Conservation (phyloP, 2,329 filamentous ascomycete genomes). For the Penicillium paneum region DNA sequence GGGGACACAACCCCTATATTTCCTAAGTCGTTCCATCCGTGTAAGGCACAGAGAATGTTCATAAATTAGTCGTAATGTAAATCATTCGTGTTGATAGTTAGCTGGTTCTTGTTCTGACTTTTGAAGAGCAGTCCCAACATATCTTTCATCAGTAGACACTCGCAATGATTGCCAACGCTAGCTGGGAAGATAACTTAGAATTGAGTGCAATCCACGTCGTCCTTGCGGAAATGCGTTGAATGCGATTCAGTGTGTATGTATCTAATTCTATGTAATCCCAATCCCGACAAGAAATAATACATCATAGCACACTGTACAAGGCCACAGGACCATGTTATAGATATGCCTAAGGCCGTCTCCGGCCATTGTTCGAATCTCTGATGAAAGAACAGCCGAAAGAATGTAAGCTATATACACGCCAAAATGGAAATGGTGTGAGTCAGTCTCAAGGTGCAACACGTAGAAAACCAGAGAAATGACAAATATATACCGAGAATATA, state of each 20-base stretch:
- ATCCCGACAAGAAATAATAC: constrained; percentile 5
- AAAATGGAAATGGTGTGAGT: constrained; percentile 11
- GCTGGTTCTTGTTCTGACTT: neutral
- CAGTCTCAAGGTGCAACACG: constrained; percentile 11
- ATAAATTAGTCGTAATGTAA: constrained; percentile 31
- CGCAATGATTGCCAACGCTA: neutral
- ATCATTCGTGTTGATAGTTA: constrained; percentile 14
- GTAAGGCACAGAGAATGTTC: constrained; percentile 27
- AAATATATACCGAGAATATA: constrained; percentile 14
- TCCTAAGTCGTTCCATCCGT: constrained; percentile 15
- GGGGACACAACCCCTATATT: constrained; percentile 29
- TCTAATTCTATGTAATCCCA: constrained; percentile 25
- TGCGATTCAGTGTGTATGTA: constrained; percentile 21
- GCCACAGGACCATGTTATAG: neutral
- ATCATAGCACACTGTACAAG: constrained; percentile 12
- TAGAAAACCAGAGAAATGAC: constrained; percentile 9
- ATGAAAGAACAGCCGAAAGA: constrained; percentile 9
- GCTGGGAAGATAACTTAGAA: neutral
- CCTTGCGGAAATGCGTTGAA: constrained; percentile 16
- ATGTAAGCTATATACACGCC: constrained; percentile 26
- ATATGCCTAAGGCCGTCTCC: neutral
- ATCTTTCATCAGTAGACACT: neutral
- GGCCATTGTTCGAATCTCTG: neutral
- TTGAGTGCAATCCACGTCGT: neutral
- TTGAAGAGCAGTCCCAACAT: neutral